phyloP scores from a whole-genome alignment of 768 basidiomycete genomes.

The Boletus pseudopeckii region DNA sequence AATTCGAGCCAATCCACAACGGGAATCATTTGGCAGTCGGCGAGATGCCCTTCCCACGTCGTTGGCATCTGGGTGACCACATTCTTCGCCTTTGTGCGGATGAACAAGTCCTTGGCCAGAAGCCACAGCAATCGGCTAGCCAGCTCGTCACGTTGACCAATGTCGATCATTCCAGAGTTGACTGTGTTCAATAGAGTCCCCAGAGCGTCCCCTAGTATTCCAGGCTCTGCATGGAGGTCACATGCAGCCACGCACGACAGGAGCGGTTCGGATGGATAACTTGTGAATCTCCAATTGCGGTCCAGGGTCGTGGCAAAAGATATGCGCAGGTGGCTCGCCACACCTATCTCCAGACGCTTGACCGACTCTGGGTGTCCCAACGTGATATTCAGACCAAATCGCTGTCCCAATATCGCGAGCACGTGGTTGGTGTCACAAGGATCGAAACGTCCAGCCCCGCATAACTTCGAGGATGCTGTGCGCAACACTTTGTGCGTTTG shows the following conservation, averaged over 20 bases:
- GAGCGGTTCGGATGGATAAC: not conserved
- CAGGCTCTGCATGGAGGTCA: not conserved
- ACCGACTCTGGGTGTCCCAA: not conserved
- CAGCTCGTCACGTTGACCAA: no score
- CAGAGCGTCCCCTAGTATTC: not conserved
- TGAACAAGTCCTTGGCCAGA: no score
- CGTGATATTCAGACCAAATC: not conserved
- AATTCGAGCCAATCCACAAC: not conserved
- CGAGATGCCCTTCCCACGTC: no score
- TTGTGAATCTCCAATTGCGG: no score
- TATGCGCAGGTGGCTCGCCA: not conserved
- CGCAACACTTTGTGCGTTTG: not conserved
- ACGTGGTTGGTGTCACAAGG: not conserved
- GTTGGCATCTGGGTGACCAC: no score
- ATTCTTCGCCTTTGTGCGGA: no score
- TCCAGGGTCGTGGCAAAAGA: not conserved
- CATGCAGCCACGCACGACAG: not conserved
- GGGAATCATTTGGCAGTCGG: no score
- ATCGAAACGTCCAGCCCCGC: not conserved
- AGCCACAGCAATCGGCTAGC: no score
- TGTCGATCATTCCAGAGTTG: no score
- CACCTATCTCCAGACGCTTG: not conserved
- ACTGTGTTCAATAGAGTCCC: not conserved
- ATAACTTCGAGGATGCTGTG: not conserved
- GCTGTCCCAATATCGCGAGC: not conserved